phyloP scores from a whole-genome alignment of 352 stramenopile species.

The Globisporangium spiculum region DNA sequence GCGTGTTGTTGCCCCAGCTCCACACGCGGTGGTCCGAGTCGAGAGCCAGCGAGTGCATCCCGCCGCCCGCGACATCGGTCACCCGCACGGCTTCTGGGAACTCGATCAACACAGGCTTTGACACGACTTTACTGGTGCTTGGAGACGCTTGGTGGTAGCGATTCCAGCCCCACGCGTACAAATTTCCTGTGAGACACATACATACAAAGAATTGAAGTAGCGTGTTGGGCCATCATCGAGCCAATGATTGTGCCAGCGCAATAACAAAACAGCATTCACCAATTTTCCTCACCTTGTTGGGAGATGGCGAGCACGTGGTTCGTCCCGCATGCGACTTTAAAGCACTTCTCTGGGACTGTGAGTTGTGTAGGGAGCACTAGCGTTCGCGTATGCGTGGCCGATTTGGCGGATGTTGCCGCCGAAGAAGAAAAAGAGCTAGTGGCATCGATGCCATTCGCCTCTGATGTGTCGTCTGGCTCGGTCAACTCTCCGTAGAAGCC shows the following conservation, averaged over 20 bases:
- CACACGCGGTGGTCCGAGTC: slow-evolving; percentile 34
- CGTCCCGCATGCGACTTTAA: slow-evolving; percentile 41
- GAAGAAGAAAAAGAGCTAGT: not conserved
- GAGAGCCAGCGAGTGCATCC: slow-evolving; percentile 60
- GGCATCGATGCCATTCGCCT: not conserved
- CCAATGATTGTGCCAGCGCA: not conserved
- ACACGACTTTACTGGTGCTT: slow-evolving; percentile 8
- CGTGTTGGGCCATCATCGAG: not conserved
- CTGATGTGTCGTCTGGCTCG: not conserved
- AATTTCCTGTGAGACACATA: slow-evolving; percentile 19
- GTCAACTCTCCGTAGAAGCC: slow-evolving; percentile 66
- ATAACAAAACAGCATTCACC: not conserved
- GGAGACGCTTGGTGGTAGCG: slow-evolving; percentile 31
- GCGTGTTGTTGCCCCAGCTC: slow-evolving; percentile 65
- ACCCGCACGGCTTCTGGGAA: slow-evolving; percentile 22
- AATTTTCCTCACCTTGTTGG: slow-evolving; percentile 12
- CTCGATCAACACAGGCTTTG: slow-evolving; percentile 23
- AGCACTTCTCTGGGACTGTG: slow-evolving; percentile 27
- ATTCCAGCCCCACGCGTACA: slow-evolving; percentile 66
- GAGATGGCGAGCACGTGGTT: slow-evolving; percentile 58
- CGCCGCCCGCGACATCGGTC: slow-evolving; percentile 40
- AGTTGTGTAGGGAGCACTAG: slow-evolving; percentile 17
- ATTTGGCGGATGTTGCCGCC: not conserved
- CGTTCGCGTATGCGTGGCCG: not conserved
- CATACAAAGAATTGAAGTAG: not conserved